A percentile compares a stretch with the other conserved stretches of the same genome.
Conservation (phyloP, 2,329 filamentous ascomycete species). For the Neoscytalidium dimidiatum region DNA sequence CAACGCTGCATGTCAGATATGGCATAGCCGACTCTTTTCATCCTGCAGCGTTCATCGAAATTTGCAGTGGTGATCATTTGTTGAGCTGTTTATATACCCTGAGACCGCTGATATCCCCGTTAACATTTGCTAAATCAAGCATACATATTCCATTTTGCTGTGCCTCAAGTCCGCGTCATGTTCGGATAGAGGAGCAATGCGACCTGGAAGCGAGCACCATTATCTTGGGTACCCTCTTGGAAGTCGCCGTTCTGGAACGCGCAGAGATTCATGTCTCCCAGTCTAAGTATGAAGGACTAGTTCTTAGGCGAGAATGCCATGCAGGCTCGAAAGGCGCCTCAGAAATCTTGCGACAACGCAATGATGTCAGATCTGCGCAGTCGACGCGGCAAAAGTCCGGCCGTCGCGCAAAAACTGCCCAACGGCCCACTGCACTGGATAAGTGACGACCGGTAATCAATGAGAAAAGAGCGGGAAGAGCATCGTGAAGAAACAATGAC, state of each 20-base stretch:
- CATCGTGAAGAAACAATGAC: background rate
- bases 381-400: conserved; percentile 3
- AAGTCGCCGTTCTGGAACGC: background rate
- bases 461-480: background rate
- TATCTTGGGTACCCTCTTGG: background rate
- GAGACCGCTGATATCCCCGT: background rate
- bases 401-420: background rate
- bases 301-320: background rate
- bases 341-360: background rate
- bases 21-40: background rate
- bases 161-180: conserved; percentile 8
- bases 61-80: background rate
- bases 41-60: background rate
- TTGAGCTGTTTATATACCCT: background rate
- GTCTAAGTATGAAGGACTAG: background rate
- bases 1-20: background rate
- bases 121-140: background rate
- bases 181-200: conserved; percentile 4
- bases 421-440: background rate
- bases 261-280: background rate
- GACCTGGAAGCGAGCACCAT: background rate
- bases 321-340: background rate
- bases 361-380: conserved; percentile 10
- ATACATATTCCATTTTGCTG: background rate
- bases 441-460: background rate